Conservation (phyloP, 129 eudicot genomes). For the Deinandra increscens region DNA sequence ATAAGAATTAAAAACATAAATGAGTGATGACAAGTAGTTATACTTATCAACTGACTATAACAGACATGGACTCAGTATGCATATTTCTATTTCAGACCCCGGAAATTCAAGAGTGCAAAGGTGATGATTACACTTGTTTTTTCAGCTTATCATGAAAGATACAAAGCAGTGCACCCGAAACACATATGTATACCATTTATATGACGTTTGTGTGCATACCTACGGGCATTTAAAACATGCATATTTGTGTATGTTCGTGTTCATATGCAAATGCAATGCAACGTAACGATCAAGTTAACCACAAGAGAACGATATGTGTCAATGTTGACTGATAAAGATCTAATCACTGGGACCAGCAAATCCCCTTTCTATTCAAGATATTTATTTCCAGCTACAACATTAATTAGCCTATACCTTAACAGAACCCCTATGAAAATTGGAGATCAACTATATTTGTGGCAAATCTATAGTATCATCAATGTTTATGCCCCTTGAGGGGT, state of each 20-base stretch:
- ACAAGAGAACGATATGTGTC: neutral
- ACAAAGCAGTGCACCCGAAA: neutral
- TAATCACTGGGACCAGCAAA: neutral
- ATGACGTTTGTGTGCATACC: neutral
- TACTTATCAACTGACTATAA: neutral
- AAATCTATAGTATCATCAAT: neutral
- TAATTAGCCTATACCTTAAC: neutral
- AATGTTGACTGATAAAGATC: neutral
- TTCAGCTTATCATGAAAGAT: slow-evolving; percentile 5
- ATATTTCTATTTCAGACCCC: neutral
- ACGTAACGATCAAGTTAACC: neutral
- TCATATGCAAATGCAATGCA: neutral
- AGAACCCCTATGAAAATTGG: neutral
- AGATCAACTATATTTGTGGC: neutral
- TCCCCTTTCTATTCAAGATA: neutral
- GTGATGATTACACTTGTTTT: neutral
- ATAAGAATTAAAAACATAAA: neutral
- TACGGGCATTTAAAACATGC: slow-evolving; percentile 3
- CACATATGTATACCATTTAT: neutral
- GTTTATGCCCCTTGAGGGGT: neutral
- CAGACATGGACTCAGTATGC: neutral
- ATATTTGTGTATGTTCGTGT: neutral
- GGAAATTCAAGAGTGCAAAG: slow-evolving; percentile 9
- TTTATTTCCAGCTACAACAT: neutral
- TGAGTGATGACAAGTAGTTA: neutral